phyloP scores from a whole-genome alignment of 2,329 filamentous ascomycete genomes.

The Aspergillus japonicus region DNA sequence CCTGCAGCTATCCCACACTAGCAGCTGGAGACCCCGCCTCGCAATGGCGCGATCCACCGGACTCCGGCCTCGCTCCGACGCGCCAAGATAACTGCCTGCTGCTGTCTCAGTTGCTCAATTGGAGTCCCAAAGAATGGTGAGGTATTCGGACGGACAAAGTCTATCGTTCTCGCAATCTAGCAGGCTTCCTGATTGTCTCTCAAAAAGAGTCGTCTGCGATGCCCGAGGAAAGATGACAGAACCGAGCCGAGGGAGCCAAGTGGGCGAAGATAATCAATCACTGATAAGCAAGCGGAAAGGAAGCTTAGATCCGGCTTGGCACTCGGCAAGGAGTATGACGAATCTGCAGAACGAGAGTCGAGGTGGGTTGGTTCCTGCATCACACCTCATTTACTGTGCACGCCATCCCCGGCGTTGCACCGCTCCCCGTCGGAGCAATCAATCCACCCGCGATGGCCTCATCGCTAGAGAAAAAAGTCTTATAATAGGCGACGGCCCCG shows the following conservation, averaged over 20 bases:
- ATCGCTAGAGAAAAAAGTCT: background rate
- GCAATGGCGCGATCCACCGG: background rate
- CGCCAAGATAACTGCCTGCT: background rate
- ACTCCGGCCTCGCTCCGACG: background rate
- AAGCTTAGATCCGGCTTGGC: background rate
- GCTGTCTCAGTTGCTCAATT: background rate
- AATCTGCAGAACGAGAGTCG: background rate
- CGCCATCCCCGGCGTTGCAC: background rate
- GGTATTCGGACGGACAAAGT: background rate
- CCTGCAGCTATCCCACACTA: background rate
- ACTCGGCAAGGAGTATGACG: background rate
- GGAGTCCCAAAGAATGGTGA: no score
- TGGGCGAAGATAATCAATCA: background rate
- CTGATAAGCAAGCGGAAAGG: background rate
- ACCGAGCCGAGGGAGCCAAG: no score
- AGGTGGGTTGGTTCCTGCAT: background rate
- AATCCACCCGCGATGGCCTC: background rate
- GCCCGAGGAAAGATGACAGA: no score
- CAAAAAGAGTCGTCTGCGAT: no score
- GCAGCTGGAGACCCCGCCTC: background rate
- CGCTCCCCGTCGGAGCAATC: background rate
- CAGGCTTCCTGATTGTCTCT: no score
- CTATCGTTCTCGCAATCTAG: background rate
- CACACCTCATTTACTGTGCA: background rate
- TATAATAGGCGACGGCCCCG: background rate